These are phyloP conservation scores for Mycena sanguinolenta DNA, from an alignment of 768 basidiomycete genomes.

Conservation along the genomic window DNA sequence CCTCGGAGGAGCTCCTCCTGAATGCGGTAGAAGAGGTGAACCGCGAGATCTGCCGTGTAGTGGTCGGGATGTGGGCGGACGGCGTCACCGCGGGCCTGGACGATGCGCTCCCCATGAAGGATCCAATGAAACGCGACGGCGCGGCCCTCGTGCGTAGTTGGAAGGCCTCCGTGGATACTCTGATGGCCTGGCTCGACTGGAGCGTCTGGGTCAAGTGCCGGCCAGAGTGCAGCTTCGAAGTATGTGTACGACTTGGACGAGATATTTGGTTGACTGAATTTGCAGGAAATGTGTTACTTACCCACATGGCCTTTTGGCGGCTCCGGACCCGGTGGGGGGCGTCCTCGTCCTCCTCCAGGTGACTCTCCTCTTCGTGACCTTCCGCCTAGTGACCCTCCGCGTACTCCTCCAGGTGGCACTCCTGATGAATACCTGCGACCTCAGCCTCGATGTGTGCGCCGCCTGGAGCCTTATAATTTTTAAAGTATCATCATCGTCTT, in stretches of 20 bases:
- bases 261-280: background rate
- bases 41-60: conserved; percentile 40
- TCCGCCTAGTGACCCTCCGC: background rate
- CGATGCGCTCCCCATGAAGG: conserved; percentile 17
- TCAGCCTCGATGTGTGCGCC: conserved; percentile 29
- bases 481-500: background rate
- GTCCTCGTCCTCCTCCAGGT: background rate
- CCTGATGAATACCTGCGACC: conserved; percentile 17
- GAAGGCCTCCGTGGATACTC: conserved; percentile 19
- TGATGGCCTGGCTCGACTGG: conserved; percentile 43
- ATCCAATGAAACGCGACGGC: conserved; percentile 15
- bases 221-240: conserved; percentile 40
- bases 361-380: background rate
- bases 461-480: conserved; percentile 13
- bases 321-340: background rate
- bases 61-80: conserved; percentile 38
- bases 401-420: background rate
- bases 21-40: conserved; percentile 35
- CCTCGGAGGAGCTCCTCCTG: conserved; percentile 37
- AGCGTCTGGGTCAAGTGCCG: conserved; percentile 42
- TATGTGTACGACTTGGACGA: conserved; percentile 12
- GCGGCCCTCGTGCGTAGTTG: conserved; percentile 23
- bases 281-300: conserved; percentile 42
- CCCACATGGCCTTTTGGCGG: conserved; percentile 39
- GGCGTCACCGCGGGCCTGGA: conserved; percentile 38